Base-by-base conservation (phyloP, 768 basidiomycete species). In the Lactifluus hygrophoroides region DNA sequence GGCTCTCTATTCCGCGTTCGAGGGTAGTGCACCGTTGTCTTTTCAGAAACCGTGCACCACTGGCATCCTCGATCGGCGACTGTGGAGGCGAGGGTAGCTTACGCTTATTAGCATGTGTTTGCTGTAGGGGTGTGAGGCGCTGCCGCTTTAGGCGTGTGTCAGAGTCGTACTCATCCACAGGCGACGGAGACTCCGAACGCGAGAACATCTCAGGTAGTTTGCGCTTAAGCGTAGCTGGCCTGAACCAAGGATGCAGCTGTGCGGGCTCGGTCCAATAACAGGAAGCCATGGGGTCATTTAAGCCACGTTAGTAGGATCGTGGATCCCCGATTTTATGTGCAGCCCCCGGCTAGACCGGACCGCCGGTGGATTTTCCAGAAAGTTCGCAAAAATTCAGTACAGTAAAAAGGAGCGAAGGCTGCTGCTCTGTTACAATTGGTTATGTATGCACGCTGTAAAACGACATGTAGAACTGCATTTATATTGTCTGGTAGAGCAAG, bases 231-330 rank as follows among this genome's bases (percentile, higher is more conserved):
- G 72, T 66, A 0, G 73, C 66, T 56, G 70, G 69, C 42, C 66
- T 66, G 59, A 75, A 74, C 79, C 78, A 79, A 50, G 78, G 78
- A 62, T 80, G 78, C 30, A 66, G 60, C 17, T 67, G 68, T 37
- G 69, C 46, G n/a, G 69, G 61, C 34, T 69, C 68, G 13, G 67
- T 53, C 74, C 74, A 76, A 57, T 54, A 23, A 32, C 49, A 60
- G 21, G 72, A 70, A 21, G 73, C 69, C 72, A 74, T 74, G 49
- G 11, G 38, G 21, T 37, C 21, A 48, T 10, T n/a, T n/a, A n/a
- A n/a, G n/a, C n/a, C n/a, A n/a, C n/a, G n/a, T n/a, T n/a, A n/a
- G n/a, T n/a, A n/a, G n/a, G n/a, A n/a, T n/a, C n/a, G n/a, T n/a
- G n/a, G n/a, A n/a, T n/a, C n/a, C n/a, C n/a, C n/a, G n/a, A n/a